A percentile compares a stretch with the other conserved stretches of the same genome.
phyloP scores from a whole-genome alignment of 805 yeast genomes.

The Candida easanensis region DNA sequence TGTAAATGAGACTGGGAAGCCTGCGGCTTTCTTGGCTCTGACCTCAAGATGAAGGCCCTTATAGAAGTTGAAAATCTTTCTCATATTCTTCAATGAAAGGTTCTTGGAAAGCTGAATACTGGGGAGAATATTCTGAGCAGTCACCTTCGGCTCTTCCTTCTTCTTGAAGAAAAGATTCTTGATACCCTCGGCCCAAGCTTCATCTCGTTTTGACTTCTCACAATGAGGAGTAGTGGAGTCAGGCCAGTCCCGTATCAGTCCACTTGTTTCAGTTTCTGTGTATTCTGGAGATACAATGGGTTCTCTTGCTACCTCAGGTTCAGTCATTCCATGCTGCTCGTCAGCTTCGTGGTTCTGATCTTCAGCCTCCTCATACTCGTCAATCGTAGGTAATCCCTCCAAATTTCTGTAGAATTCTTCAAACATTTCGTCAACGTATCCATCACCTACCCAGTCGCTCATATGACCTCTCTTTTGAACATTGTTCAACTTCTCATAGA shows the following conservation, averaged over 20 bases:
- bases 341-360: too few species aligned
- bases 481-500: conserved; percentile 24
- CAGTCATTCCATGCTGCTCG: too few species aligned
- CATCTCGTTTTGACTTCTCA: too few species aligned
- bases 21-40: conserved; percentile 47
- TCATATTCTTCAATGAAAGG: conserved; percentile 29
- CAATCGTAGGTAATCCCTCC: conserved; percentile 16
- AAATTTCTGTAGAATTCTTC: conserved; percentile 22
- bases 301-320: too few species aligned
- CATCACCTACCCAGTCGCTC: conserved; percentile 7
- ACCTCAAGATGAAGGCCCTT: conserved; percentile 52
- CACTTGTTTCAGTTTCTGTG: too few species aligned
- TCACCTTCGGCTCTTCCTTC: conserved; percentile 19
- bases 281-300: too few species aligned
- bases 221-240: too few species aligned
- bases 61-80: conserved; percentile 44
- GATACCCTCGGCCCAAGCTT: conserved; percentile 23
- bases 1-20: conserved; percentile 56
- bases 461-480: conserved; percentile 8
- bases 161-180: conserved; percentile 27
- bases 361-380: conserved; percentile 11
- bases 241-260: too few species aligned
- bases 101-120: conserved; percentile 21
- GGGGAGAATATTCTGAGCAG: conserved; percentile 18
- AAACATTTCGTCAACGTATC: conserved; percentile 16